A percentile compares a stretch with the other conserved stretches of the same genome.
These are phyloP conservation scores for Periconia digitata DNA, from an alignment of 2,329 filamentous ascomycete genomes.

Conservation along the genomic window DNA sequence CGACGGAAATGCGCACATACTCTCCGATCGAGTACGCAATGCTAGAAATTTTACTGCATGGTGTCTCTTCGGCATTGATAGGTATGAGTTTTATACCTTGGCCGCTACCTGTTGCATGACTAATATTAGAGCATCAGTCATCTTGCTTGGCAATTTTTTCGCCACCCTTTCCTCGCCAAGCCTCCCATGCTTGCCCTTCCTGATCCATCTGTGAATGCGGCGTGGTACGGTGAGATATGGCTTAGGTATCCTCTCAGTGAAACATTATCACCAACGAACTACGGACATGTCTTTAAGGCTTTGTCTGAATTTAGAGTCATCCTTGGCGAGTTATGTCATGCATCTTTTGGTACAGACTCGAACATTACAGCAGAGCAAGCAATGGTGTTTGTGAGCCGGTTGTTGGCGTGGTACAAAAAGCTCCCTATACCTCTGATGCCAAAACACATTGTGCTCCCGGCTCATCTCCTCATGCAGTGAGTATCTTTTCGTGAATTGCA, in stretches of 20 bases:
- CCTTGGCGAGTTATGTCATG: background rate
- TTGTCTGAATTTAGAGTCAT: background rate
- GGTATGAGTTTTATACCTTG: no score
- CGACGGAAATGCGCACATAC: background rate
- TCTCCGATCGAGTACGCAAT: background rate
- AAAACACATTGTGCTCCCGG: background rate
- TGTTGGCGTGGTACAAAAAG: background rate
- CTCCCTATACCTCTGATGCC: background rate
- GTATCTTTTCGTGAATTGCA: background rate
- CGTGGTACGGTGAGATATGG: background rate
- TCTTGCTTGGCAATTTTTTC: background rate
- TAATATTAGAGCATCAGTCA: no score
- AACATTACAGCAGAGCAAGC: background rate
- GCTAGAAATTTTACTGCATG: background rate
- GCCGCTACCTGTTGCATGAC: no score
- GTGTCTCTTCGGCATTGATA: background rate
- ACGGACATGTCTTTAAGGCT: background rate
- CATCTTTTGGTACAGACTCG: background rate
- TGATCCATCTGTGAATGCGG: background rate
- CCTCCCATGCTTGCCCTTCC: background rate
- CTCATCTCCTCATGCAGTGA: background rate
- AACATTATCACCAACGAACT: background rate
- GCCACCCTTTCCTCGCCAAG: background rate
- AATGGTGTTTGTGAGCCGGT: background rate
- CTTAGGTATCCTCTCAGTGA: background rate